Evolutionary conservation across 148 eudicot species (phyloP), one percentile per base, ranked within the genome.

Genomic region (Vaccinium corymbosum): DNA sequence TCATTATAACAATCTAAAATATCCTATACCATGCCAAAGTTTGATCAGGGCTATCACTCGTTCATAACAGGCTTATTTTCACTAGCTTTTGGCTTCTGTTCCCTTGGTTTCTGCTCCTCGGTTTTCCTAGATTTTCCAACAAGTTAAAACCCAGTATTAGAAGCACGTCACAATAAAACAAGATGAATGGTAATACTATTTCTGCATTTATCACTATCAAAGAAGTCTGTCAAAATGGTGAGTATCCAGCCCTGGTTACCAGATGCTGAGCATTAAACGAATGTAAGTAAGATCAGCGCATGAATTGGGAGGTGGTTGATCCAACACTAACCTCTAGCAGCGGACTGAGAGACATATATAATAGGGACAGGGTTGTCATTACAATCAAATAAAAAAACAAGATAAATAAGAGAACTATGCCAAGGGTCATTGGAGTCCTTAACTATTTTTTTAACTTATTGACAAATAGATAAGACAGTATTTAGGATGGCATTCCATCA

Each of bases 1-100:
- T 25, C 46, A 38, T 79, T n/a, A 51, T 32, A 22, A 25, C 17
- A 0, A 46, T 49, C 20, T 53, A 35, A 35, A 42, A 68, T 70
- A 66, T 50, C 56, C 78, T 42, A 80, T 48, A 22, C 38, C 32
- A 38, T 46, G 42, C 70, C 49, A 46, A 59, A 64, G 57, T 25
- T 17, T 8, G 4, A 38, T 22, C 42, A 52, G 14, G 73, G 81
- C 76, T 51, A 25, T 87, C 84, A 95, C 85, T 95, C 98, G 9
- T 80, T 93, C 98, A 95, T 95, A 64, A 94, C 93, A 62, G 98
- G 98, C 86, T 95, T 95, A 74, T 95, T 95, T 88, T 95, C 98
- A 71, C 55, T 95, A 66, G 95, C 98, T 82, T 95, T 95, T 17
- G 93, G 92, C 90, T 59, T 95, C 74, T 91, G 97, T 49, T 92